Percentiles rank a stretch among this genome's conserved stretches.
Evolutionary conservation across 371 early-diverging fungal species (phyloP).

Genomic region (Mucor sp.): DNA sequence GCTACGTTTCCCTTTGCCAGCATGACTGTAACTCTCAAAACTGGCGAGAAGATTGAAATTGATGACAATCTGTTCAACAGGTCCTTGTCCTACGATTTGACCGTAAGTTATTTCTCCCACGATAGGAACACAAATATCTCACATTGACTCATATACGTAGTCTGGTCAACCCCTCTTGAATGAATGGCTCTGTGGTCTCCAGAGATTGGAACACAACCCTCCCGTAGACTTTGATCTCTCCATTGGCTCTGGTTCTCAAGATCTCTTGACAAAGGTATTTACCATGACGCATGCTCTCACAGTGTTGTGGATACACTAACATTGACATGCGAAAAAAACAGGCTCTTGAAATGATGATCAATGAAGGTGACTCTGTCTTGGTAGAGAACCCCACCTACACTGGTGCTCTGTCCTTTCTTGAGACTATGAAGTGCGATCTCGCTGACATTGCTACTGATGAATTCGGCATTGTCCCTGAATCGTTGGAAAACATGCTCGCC

Average conservation of each 20-base stretch:
- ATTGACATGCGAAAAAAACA: too few species aligned
- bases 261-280: constrained; percentile 67
- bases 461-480: constrained; percentile 55
- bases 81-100: constrained; percentile 58
- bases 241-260: constrained; percentile 78
- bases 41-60: constrained; percentile 59
- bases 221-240: constrained; percentile 62
- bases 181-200: constrained; percentile 67
- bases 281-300: background rate
- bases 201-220: constrained; percentile 62
- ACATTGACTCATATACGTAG: constrained; percentile 26
- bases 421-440: constrained; percentile 66
- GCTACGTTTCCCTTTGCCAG: constrained; percentile 74
- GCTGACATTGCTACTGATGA: constrained; percentile 60
- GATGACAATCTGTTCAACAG: constrained; percentile 45
- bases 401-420: constrained; percentile 71
- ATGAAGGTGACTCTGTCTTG: constrained; percentile 64
- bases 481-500: constrained; percentile 48
- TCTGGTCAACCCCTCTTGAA: constrained; percentile 66
- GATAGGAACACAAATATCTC: background rate
- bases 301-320: too few species aligned
- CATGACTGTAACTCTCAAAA: constrained; percentile 61
- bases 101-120: constrained; percentile 42
- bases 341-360: constrained; percentile 75
- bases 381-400: constrained; percentile 81